Evolutionary conservation across 2,329 filamentous ascomycete genomes (phyloP), one percentile per base, ranked within the genome.

Genomic region (Ascochyta koolunga): DNA sequence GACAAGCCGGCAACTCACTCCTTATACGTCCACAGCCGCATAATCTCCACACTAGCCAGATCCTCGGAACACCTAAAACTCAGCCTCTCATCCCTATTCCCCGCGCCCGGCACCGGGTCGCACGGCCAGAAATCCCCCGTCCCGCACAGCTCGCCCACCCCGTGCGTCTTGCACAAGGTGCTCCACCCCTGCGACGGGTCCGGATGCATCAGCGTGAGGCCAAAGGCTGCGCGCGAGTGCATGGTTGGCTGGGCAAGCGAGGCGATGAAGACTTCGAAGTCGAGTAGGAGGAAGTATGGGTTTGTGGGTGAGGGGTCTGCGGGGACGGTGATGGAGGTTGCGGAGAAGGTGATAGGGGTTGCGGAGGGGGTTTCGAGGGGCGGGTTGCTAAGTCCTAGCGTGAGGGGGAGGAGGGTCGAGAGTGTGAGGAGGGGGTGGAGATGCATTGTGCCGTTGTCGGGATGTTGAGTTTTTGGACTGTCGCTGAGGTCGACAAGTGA

Each of bases 391-490:
- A 37, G 8, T 1, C 31, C 43, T 8, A 24, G 4, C 1, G 22
- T 5, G 39, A 42, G 22, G 6, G 37, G 11, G 6, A 48, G 32
- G 6, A 53, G 18, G 9, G 42, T 32, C 31, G 43, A 10, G 16
- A 54, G 15, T 25, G 27, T 33, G 19, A 25, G 24, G 13, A 27
- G 21, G 21, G 21, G 11, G 19, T 42, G 25, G 38, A 53, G 19
- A 16, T 21, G 50, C 50, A 54, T 54, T 13, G 32, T 48, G 38
- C 18, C 29, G 31, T n/a, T 37, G 13, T 16, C 25, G 22, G 22
- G 7, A 24, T 7, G 29, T 32, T 16, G 16, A 21, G 3, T 27
- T 22, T 35, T 19, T 41, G 8, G n/a, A 24, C 5, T 3, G 8
- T 35, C 19, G 1, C n/a, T 15, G 36, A 31, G 19, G 45, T 31